Evolutionary conservation across 441 rosid genomes (phyloP).

Genomic region (Syzygium syzygioides): DNA sequence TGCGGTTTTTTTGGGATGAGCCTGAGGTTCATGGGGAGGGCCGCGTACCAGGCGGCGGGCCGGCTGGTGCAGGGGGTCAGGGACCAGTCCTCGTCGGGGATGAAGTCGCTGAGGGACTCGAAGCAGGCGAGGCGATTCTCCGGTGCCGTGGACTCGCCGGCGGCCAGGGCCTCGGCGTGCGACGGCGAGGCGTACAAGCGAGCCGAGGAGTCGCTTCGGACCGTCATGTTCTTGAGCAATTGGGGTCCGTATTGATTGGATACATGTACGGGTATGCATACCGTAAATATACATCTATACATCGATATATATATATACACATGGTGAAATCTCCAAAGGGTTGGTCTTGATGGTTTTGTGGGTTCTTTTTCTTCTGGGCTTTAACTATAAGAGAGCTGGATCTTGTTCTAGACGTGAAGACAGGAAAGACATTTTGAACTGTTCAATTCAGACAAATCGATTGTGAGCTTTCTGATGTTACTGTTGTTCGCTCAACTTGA

Average conservation of each 20-base stretch:
- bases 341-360: not conserved
- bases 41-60: conserved; percentile 25
- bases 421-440: not conserved
- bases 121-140: conserved; percentile 42
- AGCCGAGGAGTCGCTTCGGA: conserved; percentile 72
- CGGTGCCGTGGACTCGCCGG: conserved; percentile 29
- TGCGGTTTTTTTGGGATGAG: not conserved
- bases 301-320: not conserved
- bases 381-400: not conserved
- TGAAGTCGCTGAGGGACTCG: conserved; percentile 39
- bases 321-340: not conserved
- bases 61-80: conserved; percentile 35
- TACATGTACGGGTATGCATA: not conserved
- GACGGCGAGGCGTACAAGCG: conserved; percentile 37
- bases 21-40: conserved; percentile 15
- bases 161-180: conserved; percentile 20
- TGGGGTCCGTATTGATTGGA: conserved; percentile 53
- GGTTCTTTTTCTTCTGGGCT: not conserved
- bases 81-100: conserved; percentile 35
- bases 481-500: not conserved
- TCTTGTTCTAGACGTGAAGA: not conserved
- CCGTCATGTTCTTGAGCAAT: conserved; percentile 65
- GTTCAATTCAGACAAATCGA: not conserved
- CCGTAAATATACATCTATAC: not conserved
- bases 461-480: not conserved